Conservation (phyloP, 169 alveolate genomes). For the Cryptosporidium andersoni region DNA sequence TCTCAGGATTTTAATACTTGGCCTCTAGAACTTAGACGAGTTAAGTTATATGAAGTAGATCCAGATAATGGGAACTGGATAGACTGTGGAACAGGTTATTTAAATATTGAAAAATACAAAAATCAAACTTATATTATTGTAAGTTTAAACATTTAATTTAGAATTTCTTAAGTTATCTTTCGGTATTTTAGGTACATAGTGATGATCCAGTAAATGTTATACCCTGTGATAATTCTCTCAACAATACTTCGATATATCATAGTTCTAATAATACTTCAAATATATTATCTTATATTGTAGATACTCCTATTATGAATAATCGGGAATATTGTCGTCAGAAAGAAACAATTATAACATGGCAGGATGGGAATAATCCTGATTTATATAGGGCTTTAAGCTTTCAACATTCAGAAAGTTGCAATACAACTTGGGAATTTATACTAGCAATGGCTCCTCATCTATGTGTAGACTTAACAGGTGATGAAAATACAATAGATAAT, state of each 20-base stretch:
- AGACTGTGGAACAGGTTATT: constrained; percentile 66
- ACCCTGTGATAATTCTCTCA: neutral
- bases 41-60: constrained; percentile 77
- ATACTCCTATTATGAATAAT: constrained; percentile 32
- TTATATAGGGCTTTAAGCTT: constrained; percentile 73
- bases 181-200: constrained; percentile 21
- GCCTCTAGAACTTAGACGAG: constrained; percentile 71
- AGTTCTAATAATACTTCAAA: neutral
- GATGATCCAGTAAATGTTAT: neutral
- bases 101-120: constrained; percentile 13
- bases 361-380: constrained; percentile 72
- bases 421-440: constrained; percentile 67
- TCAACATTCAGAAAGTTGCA: constrained; percentile 75
- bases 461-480: constrained; percentile 48
- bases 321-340: constrained; percentile 67
- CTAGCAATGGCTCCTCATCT: constrained; percentile 43
- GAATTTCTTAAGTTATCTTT: neutral
- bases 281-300: constrained; percentile 39
- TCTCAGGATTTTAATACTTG: constrained; percentile 23
- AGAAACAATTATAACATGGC: constrained; percentile 76
- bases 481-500: constrained; percentile 14
- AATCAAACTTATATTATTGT: constrained; percentile 42
- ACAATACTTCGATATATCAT: neutral
- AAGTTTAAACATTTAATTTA: neutral
- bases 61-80: constrained; percentile 71